A percentile compares a stretch with the other conserved stretches of the same genome.
phyloP scores from a whole-genome alignment of 192 early-diverging fungal species.

The Podochytrium sp. region DNA sequence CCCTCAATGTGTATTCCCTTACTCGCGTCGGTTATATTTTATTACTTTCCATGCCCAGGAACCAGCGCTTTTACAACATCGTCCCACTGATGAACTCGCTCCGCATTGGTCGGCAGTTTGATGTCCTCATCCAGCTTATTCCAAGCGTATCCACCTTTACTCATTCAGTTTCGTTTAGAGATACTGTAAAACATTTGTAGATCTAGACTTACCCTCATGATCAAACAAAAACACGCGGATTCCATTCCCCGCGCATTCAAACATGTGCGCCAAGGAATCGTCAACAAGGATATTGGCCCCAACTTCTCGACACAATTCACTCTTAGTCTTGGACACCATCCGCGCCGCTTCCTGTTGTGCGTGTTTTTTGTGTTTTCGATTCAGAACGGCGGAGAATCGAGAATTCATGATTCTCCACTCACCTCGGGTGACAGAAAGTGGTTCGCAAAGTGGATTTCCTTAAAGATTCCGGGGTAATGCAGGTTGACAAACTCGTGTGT shows the following conservation, averaged over 20 bases:
- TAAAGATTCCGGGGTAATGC: slow-evolving; percentile 64
- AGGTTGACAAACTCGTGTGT: slow-evolving; percentile 62
- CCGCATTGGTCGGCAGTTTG: slow-evolving; percentile 48
- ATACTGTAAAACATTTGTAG: slow-evolving; percentile 17
- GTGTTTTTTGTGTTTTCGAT: neutral
- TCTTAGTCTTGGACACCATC: slow-evolving; percentile 59
- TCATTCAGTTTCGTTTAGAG: too few species aligned
- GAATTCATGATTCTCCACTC: neutral
- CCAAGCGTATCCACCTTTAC: slow-evolving; percentile 55
- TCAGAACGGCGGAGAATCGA: neutral
- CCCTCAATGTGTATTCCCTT: too few species aligned
- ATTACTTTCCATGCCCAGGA: too few species aligned
- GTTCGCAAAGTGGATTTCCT: slow-evolving; percentile 68
- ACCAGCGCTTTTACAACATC: slow-evolving; percentile 40
- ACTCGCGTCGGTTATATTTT: too few species aligned
- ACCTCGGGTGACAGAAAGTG: slow-evolving; percentile 51
- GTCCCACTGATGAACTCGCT: slow-evolving; percentile 56
- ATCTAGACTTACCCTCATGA: slow-evolving; percentile 54
- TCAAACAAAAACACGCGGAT: slow-evolving; percentile 62
- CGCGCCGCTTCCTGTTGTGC: slow-evolving; percentile 44
- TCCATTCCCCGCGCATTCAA: slow-evolving; percentile 55
- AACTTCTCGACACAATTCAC: slow-evolving; percentile 59
- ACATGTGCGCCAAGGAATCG: slow-evolving; percentile 55
- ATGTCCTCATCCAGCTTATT: slow-evolving; percentile 34
- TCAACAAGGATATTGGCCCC: slow-evolving; percentile 62